These are phyloP conservation scores for Coniochaeta sp. DNA, from an alignment of 2,329 filamentous ascomycete species.

Conservation along the genomic window DNA sequence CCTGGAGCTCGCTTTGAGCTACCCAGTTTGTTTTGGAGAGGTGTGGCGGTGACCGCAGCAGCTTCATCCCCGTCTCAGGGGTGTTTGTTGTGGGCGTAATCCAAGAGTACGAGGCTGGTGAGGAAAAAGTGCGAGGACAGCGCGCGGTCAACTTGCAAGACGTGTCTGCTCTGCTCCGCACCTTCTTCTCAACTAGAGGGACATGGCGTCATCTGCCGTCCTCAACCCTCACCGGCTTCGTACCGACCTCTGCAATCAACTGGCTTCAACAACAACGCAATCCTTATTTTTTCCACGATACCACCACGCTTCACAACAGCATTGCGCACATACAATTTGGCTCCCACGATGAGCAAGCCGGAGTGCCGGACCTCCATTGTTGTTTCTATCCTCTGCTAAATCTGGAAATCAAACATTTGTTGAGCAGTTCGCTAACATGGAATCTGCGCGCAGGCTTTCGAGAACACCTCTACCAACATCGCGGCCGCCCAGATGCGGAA, in stretches of 20 bases:
- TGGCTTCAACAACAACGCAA: no score
- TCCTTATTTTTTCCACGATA: background rate
- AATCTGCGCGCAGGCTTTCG: constrained; percentile 69
- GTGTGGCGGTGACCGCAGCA: background rate
- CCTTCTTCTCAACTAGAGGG: background rate
- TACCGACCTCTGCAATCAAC: no score
- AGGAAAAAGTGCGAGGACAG: no score
- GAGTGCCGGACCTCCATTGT: background rate
- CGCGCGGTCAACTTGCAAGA: no score
- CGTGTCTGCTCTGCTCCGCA: background rate
- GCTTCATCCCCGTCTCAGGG: background rate
- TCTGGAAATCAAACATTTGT: no score
- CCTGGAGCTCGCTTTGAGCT: no score
- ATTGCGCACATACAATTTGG: background rate
- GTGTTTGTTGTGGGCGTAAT: background rate
- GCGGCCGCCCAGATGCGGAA: constrained; percentile 99
- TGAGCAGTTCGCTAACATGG: constrained; percentile 23
- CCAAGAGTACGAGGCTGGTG: background rate
- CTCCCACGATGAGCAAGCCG: constrained; percentile 6
- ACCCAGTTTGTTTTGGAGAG: no score
- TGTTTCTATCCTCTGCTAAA: no score
- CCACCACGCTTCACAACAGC: background rate
- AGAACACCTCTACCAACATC: constrained; percentile 98
- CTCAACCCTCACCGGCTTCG: no score
- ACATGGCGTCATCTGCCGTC: background rate